Evolutionary conservation across 805 yeast species (phyloP).

Genomic region (Hanseniaspora mollemarum): DNA sequence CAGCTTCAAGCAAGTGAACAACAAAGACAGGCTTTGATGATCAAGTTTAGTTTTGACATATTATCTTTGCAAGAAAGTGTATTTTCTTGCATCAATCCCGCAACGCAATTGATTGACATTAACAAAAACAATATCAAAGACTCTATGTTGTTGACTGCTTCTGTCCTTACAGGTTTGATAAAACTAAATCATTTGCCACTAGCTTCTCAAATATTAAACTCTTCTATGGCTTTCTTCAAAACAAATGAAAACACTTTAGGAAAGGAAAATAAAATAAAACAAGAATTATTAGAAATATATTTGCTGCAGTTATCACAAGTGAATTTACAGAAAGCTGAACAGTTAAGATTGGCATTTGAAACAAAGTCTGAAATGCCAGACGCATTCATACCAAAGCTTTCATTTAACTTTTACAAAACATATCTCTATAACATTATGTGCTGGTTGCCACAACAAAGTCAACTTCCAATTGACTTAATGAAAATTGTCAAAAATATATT

Average conservation of each 20-base stretch:
- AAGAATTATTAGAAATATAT: conserved; percentile 35
- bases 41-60: no score
- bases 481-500: conserved; percentile 1
- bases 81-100: neutral
- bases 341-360: conserved; percentile 32
- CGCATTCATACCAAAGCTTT: conserved; percentile 30
- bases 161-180: conserved; percentile 42
- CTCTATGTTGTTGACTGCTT: conserved; percentile 31
- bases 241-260: conserved; percentile 32
- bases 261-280: conserved; percentile 28
- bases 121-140: conserved; percentile 36
- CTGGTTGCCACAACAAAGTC: conserved; percentile 11
- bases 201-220: conserved; percentile 49
- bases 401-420: conserved; percentile 28
- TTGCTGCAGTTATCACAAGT: conserved; percentile 34
- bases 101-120: conserved; percentile 18
- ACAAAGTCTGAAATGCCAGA: conserved; percentile 21
- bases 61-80: neutral
- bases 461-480: neutral
- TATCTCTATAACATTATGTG: conserved; percentile 12
- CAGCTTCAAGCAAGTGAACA: neutral
- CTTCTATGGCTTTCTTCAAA: conserved; percentile 30
- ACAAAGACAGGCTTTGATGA: neutral
- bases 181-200: conserved; percentile 38
- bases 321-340: conserved; percentile 29